Percentiles rank a stretch among this genome's conserved stretches.
phyloP scores from a whole-genome alignment of 805 yeast species.

The Saturnispora diversa region DNA sequence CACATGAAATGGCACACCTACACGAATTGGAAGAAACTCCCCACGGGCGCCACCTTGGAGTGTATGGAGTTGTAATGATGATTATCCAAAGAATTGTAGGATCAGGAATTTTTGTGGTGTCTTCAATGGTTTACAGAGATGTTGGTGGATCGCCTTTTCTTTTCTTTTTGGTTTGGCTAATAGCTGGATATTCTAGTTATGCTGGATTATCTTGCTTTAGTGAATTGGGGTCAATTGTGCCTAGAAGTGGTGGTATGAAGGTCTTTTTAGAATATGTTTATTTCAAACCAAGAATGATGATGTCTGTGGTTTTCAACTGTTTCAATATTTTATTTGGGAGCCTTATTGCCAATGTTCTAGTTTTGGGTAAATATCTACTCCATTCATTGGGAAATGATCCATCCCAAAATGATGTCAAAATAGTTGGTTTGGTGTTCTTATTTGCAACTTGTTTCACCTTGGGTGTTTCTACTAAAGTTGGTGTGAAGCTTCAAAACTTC shows the following conservation, averaged over 20 bases:
- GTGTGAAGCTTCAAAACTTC: constrained; percentile 52
- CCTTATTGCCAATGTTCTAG: constrained; percentile 42
- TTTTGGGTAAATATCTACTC: constrained; percentile 47
- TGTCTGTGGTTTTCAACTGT: constrained; percentile 40
- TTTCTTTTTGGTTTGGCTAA: constrained; percentile 55
- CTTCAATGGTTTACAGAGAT: constrained; percentile 56
- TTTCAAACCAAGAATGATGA: constrained; percentile 47
- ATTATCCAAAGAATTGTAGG: constrained; percentile 67
- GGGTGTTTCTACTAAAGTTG: constrained; percentile 51
- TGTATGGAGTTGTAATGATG: constrained; percentile 55
- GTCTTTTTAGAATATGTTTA: constrained; percentile 63
- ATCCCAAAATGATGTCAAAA: constrained; percentile 31
- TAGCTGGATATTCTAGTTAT: constrained; percentile 55
- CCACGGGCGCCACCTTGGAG: constrained; percentile 68
- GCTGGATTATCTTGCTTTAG: constrained; percentile 59
- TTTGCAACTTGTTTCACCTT: constrained; percentile 37
- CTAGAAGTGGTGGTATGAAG: constrained; percentile 71
- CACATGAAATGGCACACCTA: constrained; percentile 23
- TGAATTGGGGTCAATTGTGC: constrained; percentile 63
- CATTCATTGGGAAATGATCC: constrained; percentile 36
- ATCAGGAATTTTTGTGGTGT: constrained; percentile 69
- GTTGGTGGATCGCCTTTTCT: constrained; percentile 59
- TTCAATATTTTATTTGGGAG: constrained; percentile 45
- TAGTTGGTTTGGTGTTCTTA: constrained; percentile 36
- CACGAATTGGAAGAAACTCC: constrained; percentile 44